Conservation (phyloP, 805 yeast genomes). For the Candida coquimbonensis region DNA sequence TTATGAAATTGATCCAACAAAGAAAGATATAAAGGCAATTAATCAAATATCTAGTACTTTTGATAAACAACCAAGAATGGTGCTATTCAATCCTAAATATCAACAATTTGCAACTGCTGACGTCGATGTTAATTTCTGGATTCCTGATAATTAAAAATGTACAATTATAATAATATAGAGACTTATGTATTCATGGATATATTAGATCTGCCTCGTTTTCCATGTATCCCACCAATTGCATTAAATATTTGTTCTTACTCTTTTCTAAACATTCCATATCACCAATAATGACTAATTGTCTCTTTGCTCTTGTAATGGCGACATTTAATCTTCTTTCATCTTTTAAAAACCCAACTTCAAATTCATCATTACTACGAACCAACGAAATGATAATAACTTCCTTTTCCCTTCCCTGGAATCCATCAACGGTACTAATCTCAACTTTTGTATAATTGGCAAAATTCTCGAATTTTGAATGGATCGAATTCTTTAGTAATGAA, state of each 20-base stretch:
- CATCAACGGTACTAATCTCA: slow-evolving; percentile 89
- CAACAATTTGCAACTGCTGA: slow-evolving; percentile 22
- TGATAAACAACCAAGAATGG: slow-evolving; percentile 32
- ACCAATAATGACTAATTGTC: slow-evolving; percentile 82
- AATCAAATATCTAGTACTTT: slow-evolving; percentile 12
- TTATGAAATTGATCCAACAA: slow-evolving; percentile 37
- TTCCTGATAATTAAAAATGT: slow-evolving; percentile 7
- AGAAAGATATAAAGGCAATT: slow-evolving; percentile 22
- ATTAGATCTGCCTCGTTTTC: slow-evolving; percentile 6
- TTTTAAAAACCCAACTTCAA: slow-evolving; percentile 73
- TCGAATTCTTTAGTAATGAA: slow-evolving; percentile 31
- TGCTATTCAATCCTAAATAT: slow-evolving; percentile 34
- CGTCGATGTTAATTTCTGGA: slow-evolving; percentile 17
- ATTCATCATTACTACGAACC: slow-evolving; percentile 69
- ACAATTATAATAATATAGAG: background rate
- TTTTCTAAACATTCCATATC: slow-evolving; percentile 61
- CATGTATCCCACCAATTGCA: slow-evolving; percentile 5
- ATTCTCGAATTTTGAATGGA: slow-evolving; percentile 1
- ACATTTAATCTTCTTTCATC: slow-evolving; percentile 83
- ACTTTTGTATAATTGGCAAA: slow-evolving; percentile 21
- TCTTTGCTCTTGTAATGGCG: slow-evolving; percentile 84
- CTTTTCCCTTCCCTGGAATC: slow-evolving; percentile 95
- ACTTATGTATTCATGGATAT: slow-evolving; percentile 2
- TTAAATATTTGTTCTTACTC: slow-evolving; percentile 3
- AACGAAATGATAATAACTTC: slow-evolving; percentile 74